Evolutionary conservation across 805 yeast species (phyloP).

Genomic region (Saccharomycopsis fibuligera): DNA sequence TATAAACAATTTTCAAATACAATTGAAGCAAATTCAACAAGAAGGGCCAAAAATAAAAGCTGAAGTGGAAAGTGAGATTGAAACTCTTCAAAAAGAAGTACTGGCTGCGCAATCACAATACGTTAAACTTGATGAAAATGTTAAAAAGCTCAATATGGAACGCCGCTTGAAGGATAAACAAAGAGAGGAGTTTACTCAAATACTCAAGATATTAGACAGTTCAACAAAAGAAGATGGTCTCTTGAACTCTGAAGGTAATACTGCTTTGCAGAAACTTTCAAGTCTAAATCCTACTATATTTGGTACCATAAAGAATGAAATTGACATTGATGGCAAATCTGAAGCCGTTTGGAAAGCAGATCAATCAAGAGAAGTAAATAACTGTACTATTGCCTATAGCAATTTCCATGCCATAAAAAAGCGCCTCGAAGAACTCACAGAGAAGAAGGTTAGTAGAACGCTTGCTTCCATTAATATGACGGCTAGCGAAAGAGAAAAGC

Average conservation of each 20-base stretch:
- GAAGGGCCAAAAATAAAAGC: background rate
- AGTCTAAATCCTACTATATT: background rate
- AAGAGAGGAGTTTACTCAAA: constrained; percentile 2
- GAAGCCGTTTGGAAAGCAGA: constrained; percentile 9
- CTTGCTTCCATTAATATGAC: constrained; percentile 7
- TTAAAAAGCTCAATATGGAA: background rate
- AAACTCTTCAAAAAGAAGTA: background rate
- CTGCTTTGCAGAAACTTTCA: background rate
- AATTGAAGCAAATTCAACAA: background rate
- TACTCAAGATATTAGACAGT: constrained; percentile 2
- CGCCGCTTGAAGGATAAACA: constrained; percentile 10
- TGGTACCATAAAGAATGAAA: background rate
- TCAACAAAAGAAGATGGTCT: constrained; percentile 12
- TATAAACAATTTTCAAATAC: background rate
- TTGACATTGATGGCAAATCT: constrained; percentile 2
- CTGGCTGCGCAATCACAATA: background rate
- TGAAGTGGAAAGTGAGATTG: constrained; percentile 1
- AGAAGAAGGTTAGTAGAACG: constrained; percentile 6
- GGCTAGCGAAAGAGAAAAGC: constrained; percentile 13
- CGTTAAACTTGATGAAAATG: constrained; percentile 8
- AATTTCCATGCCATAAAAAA: constrained; percentile 2
- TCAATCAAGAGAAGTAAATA: constrained; percentile 10
- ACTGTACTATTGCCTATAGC: constrained; percentile 9
- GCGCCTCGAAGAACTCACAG: constrained; percentile 9
- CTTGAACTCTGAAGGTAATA: background rate